Base-by-base conservation (phyloP, 176 grass and related monocot species). In the Oryza australiensis region DNA sequence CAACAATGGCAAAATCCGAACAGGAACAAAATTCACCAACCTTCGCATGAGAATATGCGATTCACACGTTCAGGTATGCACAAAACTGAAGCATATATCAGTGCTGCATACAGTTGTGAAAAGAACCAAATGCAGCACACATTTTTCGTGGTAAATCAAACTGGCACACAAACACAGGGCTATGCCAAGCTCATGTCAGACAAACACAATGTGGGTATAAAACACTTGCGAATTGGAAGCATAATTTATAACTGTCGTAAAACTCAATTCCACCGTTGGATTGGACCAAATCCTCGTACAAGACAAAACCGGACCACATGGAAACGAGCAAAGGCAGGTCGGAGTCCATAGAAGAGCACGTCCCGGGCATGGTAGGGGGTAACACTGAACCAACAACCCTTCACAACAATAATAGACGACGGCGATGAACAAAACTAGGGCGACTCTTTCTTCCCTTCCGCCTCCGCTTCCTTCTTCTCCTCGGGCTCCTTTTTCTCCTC, bases 401-500 rank as follows among this genome's bases (percentile, higher is more conserved):
- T 82, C 66, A 68, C 73, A 74, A 18, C 67, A 89, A 82, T 3
- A 89, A 78, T 5, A 5, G 67, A 70, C 12, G 13, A 84, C 1
- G 7, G 16, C 26, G 75, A 80, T 27, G 26, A 63, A 32, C 81
- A 84, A 80, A 74, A 83, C 73, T 82, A 90, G 12, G 42, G 35
- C 18, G 67, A 68, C 12, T 86, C 79, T 90, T 90, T 90, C 79
- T 86, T 89, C 79, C 78, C 83, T 59, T 89, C 86, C 0, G 13
- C 2, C 48, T 83, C 77, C 1, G 78, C 11, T 71, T 37, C 87
- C 75, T 88, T 87, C 72, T 86, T 85, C 55, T 79, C 87, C 12
- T 89, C 79, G 0, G 84, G 76, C 74, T 53, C 87, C 81, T 88
- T 85, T 60, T 84, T 82, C 82, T 81, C 89, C 26, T 92, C 83